Percentiles rank a stretch among this genome's conserved stretches.
These are phyloP conservation scores for Passiflora organensis DNA, from an alignment of 345 rosid genomes.

Conservation along the genomic window DNA sequence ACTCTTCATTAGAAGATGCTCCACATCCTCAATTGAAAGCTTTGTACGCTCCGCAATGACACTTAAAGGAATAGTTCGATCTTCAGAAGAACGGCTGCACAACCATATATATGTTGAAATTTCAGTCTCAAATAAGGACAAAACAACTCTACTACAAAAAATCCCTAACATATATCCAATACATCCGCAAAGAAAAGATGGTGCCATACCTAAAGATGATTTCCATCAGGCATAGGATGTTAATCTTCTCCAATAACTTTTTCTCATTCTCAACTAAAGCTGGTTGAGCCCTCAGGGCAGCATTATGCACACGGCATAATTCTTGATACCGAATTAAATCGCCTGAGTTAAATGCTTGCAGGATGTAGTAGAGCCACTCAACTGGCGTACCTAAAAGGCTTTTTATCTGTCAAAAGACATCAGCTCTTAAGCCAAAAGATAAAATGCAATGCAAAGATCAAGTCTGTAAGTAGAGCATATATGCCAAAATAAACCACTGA, in stretches of 20 bases:
- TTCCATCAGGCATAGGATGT: constrained; percentile 96
- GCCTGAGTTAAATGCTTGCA: constrained; percentile 88
- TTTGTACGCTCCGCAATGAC: constrained; percentile 88
- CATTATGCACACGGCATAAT: constrained; percentile 74
- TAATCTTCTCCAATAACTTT: constrained; percentile 88
- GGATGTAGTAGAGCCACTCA: constrained; percentile 95
- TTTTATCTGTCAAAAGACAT: constrained; percentile 55
- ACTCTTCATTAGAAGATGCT: constrained; percentile 96
- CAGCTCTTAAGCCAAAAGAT: constrained; percentile 10
- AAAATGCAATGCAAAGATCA: no score
- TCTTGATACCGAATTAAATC: constrained; percentile 83
- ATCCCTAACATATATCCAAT: no score
- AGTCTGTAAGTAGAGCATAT: no score
- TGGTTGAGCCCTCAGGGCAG: constrained; percentile 81
- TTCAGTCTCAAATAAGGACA: constrained; percentile 7
- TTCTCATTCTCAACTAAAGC: constrained; percentile 90
- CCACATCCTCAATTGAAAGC: constrained; percentile 83
- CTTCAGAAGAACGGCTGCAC: constrained; percentile 94
- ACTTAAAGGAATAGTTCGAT: constrained; percentile 80
- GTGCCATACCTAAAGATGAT: constrained; percentile 79
- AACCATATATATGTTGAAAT: constrained; percentile 9
- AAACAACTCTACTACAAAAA: no score
- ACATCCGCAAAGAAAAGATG: no score
- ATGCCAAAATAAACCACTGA: no score
- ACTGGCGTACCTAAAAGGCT: constrained; percentile 82